Evolutionary conservation across 306 rosid genomes (phyloP).

Genomic region (Medicago truncatula): MtrunA17r5.0-ANR NC_053044.1:30880501-30881000

Average conservation of each 20-base stretch:
- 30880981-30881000: background rate
- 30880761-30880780: background rate
- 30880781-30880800: background rate
- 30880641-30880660: background rate
- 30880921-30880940: too few relatives aligned
- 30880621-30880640: background rate
- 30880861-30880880: too few relatives aligned
- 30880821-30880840: too few relatives aligned
- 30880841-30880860: too few relatives aligned
- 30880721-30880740: too few relatives aligned
- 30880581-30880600: background rate
- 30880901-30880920: too few relatives aligned
- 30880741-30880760: background rate
- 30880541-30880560: background rate
- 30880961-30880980: background rate
- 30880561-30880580: slow-evolving; percentile 28
- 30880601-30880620: slow-evolving; percentile 16
- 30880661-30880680: too few relatives aligned
- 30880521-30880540: background rate
- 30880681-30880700: too few relatives aligned
- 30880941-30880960: background rate
- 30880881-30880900: too few relatives aligned
- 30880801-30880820: background rate
- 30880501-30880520: background rate
- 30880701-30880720: too few relatives aligned